Conservation (phyloP, 164 flowering plant genomes). For the Annona squamosa region DNA sequence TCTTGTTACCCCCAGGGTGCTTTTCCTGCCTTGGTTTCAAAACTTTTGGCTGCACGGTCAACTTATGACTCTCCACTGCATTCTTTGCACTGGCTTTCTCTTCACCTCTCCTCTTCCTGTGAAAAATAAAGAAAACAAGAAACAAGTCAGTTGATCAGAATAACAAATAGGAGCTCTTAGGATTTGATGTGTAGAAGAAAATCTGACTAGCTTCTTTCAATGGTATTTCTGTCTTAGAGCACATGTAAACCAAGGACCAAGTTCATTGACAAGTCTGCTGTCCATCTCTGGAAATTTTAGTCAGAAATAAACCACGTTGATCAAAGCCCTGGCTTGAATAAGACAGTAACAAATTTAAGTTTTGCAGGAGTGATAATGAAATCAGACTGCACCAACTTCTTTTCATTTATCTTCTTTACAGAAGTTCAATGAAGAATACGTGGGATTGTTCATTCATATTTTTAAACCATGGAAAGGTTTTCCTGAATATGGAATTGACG, state of each 20-base stretch:
- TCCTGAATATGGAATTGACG: neutral
- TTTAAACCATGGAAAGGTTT: neutral
- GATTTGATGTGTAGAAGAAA: neutral
- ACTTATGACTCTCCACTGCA: neutral
- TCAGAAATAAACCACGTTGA: neutral
- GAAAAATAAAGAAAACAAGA: neutral
- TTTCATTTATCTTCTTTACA: neutral
- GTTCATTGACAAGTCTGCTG: no score
- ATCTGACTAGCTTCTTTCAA: no score
- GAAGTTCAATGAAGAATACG: neutral
- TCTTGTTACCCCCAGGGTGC: constrained; percentile 3
- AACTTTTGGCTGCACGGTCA: constrained; percentile 7
- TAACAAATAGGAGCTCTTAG: neutral
- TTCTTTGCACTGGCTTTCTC: constrained; percentile 4
- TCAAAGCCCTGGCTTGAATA: neutral
- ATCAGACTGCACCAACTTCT: neutral
- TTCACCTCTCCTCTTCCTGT: constrained; percentile 17
- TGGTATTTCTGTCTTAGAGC: no score
- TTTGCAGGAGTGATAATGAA: neutral
- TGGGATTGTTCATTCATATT: neutral
- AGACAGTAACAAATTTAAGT: neutral
- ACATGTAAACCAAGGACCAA: no score
- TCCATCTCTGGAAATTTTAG: no score
- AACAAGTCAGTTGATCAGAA: neutral
- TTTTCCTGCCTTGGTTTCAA: constrained; percentile 6